Percentiles rank a stretch among this genome's conserved stretches.
Evolutionary conservation across 345 rosid species (phyloP).

Genomic region (Cardamine occulta): DNA sequence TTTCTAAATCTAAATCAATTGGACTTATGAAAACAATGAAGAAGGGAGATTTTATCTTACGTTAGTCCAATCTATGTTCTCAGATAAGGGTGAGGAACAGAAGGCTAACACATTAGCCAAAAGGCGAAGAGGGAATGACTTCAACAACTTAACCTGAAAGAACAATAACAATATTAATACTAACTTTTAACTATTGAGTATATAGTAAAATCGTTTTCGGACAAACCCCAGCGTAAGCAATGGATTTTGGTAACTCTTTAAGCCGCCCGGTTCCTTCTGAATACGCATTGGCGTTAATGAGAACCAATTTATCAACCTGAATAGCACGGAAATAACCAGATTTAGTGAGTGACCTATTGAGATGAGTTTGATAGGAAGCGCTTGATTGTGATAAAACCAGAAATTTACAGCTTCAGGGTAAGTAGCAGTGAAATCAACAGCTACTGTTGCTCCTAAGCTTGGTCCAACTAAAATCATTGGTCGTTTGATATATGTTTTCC

Average conservation of each 20-base stretch:
- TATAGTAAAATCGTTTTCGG: neutral
- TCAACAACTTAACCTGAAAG: slow-evolving; percentile 65
- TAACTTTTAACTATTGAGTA: neutral
- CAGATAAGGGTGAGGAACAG: slow-evolving; percentile 54
- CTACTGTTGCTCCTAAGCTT: slow-evolving; percentile 87
- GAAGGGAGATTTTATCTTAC: slow-evolving; percentile 46
- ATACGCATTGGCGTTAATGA: slow-evolving; percentile 81
- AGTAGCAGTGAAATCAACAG: slow-evolving; percentile 73
- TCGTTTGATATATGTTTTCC: slow-evolving; percentile 79
- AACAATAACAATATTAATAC: neutral
- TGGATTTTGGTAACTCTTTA: slow-evolving; percentile 57
- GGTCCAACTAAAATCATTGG: slow-evolving; percentile 93
- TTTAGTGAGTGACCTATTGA: neutral
- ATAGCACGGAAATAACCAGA: neutral
- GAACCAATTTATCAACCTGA: slow-evolving; percentile 76
- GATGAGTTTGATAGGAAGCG: neutral
- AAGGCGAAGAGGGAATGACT: slow-evolving; percentile 68
- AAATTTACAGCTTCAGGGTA: slow-evolving; percentile 79
- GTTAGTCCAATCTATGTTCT: slow-evolving; percentile 73
- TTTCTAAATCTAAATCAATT: neutral
- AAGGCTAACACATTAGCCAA: slow-evolving; percentile 70
- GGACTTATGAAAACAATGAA: neutral
- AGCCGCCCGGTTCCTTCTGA: slow-evolving; percentile 76
- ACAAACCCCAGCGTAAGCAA: slow-evolving; percentile 89
- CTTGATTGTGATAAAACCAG: neutral